Evolutionary conservation across 495 filamentous ascomycete species (phyloP).

Genomic region (Aeminium ludgeri): DNA sequence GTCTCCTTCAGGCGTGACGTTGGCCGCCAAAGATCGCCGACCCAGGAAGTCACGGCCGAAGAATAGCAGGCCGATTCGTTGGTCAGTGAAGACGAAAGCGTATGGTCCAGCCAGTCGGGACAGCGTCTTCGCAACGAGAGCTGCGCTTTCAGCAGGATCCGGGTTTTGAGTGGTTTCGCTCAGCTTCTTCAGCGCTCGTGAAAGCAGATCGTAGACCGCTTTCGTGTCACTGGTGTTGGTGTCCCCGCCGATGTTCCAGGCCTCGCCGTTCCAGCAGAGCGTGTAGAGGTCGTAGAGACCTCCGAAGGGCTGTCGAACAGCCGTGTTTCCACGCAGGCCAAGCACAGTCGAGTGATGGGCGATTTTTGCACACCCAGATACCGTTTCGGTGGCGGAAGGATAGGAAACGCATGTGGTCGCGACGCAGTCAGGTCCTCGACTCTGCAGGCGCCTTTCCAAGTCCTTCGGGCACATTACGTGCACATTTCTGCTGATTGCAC

Average conservation of each 20-base stretch:
- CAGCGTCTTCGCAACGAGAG: background rate
- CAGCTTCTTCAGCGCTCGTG: conserved; percentile 25
- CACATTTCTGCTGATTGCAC: conserved; percentile 30
- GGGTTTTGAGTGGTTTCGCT: background rate
- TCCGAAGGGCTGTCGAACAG: conserved; percentile 58
- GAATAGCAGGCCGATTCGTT: conserved; percentile 39
- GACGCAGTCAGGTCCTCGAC: conserved; percentile 41
- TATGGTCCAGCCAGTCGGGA: conserved; percentile 61
- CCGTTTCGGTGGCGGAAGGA: too few relatives aligned
- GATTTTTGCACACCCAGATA: conserved; percentile 35
- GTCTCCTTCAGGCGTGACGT: conserved; percentile 27
- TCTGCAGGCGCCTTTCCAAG: conserved; percentile 28
- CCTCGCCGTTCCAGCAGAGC: conserved; percentile 98
- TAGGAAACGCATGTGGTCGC: conserved; percentile 8
- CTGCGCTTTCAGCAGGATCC: background rate
- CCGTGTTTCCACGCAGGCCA: conserved; percentile 55
- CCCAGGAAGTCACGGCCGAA: conserved; percentile 79
- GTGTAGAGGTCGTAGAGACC: conserved; percentile 44
- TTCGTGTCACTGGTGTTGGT: conserved; percentile 58
- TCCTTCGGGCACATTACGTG: conserved; percentile 26
- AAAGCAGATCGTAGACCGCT: conserved; percentile 46
- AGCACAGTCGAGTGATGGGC: conserved; percentile 58
- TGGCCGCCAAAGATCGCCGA: conserved; percentile 58
- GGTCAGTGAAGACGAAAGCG: conserved; percentile 80
- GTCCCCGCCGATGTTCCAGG: conserved; percentile 55